Base-by-base conservation (phyloP, 2,329 filamentous ascomycete genomes). In the Penicillium sp. region DNA sequence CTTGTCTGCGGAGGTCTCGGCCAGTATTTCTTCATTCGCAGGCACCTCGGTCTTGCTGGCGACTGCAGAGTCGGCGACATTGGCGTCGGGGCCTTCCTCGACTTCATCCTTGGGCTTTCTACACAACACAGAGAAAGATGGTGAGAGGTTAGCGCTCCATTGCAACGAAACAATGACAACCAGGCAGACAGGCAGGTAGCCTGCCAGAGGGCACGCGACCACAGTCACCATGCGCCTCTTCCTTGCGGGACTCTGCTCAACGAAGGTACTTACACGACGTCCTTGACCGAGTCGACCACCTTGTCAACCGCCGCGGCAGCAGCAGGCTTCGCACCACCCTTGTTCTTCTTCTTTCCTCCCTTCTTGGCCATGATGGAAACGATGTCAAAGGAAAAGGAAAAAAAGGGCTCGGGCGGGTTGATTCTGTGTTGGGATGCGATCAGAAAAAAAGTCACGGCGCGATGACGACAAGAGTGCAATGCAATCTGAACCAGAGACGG, bases 331-430 rank as follows among this genome's bases (percentile, higher is more conserved):
- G 59, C 60, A 47, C 55, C 55, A 24, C 57, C 57, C 56, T 59
- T 60, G 52, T 63, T 66, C 49, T 49, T 53, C 54, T 57, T 58
- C 54, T 61, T 67, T 56, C 64, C 64, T 56, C 64, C 62, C 56
- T 65, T 66, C 59, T 66, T 67, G 33, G 61, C 32, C 64, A 67
- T 66, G 46, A 40, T 64, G 58, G 24, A 54, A 39, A 49, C 49
- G 36, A 48, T 33, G 41, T 46, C 48, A 51, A 38, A 18, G 18
- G 18, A 18, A 18, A 18, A 18, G 18, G 3, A 18, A 18, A 18
- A 18, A 36, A 39, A 39, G 40, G 26, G 26, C 27, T 18, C 18
- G 18, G 18, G 18, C 18, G 18, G 18, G 18, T 18, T 18, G 18
- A 18, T 18, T 50, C 39, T 46, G 46, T 47, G 44, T 35, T 32